Base-by-base conservation (phyloP, 371 early-diverging fungal species). In the Mucor plumbeus region DNA sequence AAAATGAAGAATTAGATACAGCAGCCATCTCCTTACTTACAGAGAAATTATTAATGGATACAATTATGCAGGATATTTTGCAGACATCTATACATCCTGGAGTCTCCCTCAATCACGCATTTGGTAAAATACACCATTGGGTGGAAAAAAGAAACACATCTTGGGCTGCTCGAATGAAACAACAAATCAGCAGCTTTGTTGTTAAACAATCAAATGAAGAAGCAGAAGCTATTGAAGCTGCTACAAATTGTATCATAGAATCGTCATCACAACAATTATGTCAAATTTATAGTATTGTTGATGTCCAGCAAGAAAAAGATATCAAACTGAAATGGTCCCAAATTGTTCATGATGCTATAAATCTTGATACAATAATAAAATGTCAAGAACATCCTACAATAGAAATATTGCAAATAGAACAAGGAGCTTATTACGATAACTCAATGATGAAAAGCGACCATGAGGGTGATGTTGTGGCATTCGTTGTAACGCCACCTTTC, bases 91-190 rank as follows among this genome's bases (percentile, higher is more conserved):
- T 82, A 14, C 71, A 75, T 44, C 76, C 71, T 13, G 82, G 82
- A 15, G 67, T 79, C 0, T 64, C 71, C 0, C 36, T 82, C 1
- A 82, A 77, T 59, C 47, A 61, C 9, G 69, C 82, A 14, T 82
- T 70, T 64, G 62, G 50, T 13, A 59, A 63, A 14, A 57, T 82
- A 5, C 65, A 75, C 44, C 55, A 63, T 9, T 82, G 79, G 79
- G 70, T 82, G 1, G 44, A 57, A 3, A 55, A 62, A 34, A 59
- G 77, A 57, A 73, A 79, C 17, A 38, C 40, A 10, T 69, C 74
- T 11, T 82, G 76, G 77, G 72, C 77, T 26, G 43, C 70, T n/a
- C 70, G 82, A 10, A 55, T 82, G 44, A 70, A 74, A 26, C 79
- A 82, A 40, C 82, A 82, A 50, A 67, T 79, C 31, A 67, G 68